phyloP scores from a whole-genome alignment of 148 eudicot genomes.

The Rhododendron kiyosumense region DNA sequence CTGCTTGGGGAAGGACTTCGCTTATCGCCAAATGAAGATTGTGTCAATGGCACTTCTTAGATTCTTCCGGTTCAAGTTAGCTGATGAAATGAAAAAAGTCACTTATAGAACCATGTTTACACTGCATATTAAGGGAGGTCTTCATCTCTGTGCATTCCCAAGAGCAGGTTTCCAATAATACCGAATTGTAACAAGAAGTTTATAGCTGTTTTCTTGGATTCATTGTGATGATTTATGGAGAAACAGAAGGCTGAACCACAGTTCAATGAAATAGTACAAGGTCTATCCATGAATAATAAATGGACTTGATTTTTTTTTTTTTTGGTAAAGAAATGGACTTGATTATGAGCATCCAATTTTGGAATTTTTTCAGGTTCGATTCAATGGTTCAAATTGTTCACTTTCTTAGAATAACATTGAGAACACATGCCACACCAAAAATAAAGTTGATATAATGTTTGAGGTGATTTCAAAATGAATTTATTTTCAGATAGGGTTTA shows the following conservation, averaged over 20 bases:
- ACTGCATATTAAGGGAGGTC: conserved; percentile 66
- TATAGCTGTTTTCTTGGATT: neutral
- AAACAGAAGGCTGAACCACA: neutral
- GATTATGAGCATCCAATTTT: too few species aligned
- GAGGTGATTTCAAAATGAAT: too few species aligned
- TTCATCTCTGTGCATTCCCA: conserved; percentile 51
- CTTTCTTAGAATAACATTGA: too few species aligned
- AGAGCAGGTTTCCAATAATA: conserved; percentile 14
- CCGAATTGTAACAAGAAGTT: neutral
- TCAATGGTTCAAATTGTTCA: too few species aligned
- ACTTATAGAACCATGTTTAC: conserved; percentile 70
- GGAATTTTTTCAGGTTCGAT: too few species aligned
- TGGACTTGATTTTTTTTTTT: too few species aligned
- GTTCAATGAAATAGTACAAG: neutral
- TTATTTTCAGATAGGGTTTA: too few species aligned
- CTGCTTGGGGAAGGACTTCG: conserved; percentile 78
- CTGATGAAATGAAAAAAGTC: conserved; percentile 36
- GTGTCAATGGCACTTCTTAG: conserved; percentile 43
- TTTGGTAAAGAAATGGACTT: too few species aligned
- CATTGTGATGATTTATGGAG: neutral
- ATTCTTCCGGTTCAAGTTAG: conserved; percentile 51
- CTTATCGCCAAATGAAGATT: conserved; percentile 86
- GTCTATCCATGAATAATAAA: neutral
- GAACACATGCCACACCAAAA: too few species aligned
- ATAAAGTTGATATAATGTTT: too few species aligned